Evolutionary conservation across 2,329 filamentous ascomycete genomes (phyloP), one percentile per base, ranked within the genome.

Genomic region (Monilinia fructicola): DNA sequence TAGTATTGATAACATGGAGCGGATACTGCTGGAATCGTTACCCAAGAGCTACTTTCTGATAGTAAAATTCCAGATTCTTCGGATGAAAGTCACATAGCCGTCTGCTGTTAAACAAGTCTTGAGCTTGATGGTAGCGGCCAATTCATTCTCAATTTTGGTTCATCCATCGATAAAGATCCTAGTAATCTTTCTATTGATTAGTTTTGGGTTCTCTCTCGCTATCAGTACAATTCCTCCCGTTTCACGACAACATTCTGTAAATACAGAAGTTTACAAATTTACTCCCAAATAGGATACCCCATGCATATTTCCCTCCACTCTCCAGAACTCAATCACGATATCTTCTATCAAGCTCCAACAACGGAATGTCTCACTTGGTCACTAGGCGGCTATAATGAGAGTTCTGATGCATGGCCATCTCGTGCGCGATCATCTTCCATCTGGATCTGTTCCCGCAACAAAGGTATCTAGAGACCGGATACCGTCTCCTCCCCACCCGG

Each of bases 81-180:
- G 67, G 18, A 70, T 59, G 1, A 68, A 64, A 61, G 64, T 71
- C 26, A 67, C 69, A 3, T 62, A 66, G 18, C 44, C 62, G 2
- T 42, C 40, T 23, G 68, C 31, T 23, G 28, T 46, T 1, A 40
- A 40, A 23, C 56, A 69, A 46, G 71, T 48, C 63, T 10, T 64
- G 2, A 60, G 61, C 63, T 10, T 64, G 2, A 60, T 58, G 56
- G 64, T 69, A 11, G 70, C 72, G 3, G 54, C 70, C 14, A 67
- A 64, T 14, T 75, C 75, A 28, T 71, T 77, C 67, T 67, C 73
- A 21, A 72, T 77, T 26, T 71, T 68, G 26, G 54, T 72, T n/a
- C 76, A 75, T 23, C 79, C 79, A 0, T 75, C 79, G 18, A 77
- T 78, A 0, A 67, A 80, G 14, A 74, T 79, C 35, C 75, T 78